Conservation (phyloP, 2,329 filamentous ascomycete genomes). For the Phaeosphaeria sp. region DNA sequence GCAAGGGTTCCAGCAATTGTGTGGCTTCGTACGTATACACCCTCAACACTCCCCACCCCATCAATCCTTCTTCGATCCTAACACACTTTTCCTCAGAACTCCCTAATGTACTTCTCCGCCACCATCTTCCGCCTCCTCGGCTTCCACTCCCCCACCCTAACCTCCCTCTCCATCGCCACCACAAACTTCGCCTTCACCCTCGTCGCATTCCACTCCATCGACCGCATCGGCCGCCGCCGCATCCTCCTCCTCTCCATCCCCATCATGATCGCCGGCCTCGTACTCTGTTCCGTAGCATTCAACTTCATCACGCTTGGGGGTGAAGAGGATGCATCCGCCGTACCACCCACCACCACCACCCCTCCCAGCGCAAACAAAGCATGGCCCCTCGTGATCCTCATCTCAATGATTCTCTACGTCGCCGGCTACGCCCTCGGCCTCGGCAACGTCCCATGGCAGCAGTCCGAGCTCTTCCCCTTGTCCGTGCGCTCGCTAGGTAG, state of each 20-base stretch:
- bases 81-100: conserved; percentile 42
- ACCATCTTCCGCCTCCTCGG: conserved; percentile 57
- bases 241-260: conserved; percentile 86
- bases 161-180: conserved; percentile 52
- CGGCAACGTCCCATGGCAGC: conserved; percentile 95
- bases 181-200: conserved; percentile 58
- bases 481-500: conserved; percentile 76
- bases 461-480: conserved; percentile 86
- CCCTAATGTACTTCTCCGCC: conserved; percentile 57
- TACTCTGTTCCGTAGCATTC: conserved; percentile 77
- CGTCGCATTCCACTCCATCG: conserved; percentile 54
- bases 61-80: background rate
- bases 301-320: conserved; percentile 62
- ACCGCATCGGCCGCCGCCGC: conserved; percentile 52
- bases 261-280: conserved; percentile 78
- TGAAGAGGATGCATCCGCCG: background rate
- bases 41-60: background rate
- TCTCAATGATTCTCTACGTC: conserved; percentile 82
- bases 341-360: conserved; percentile 15
- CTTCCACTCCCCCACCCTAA: conserved; percentile 54
- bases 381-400: conserved; percentile 64
- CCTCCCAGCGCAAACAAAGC: background rate
- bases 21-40: conserved; percentile 56
- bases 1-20: conserved; percentile 87
- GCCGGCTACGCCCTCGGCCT: conserved; percentile 85